phyloP scores from a whole-genome alignment of 305 asterid genomes.

The Rubia tinctorum region DNA sequence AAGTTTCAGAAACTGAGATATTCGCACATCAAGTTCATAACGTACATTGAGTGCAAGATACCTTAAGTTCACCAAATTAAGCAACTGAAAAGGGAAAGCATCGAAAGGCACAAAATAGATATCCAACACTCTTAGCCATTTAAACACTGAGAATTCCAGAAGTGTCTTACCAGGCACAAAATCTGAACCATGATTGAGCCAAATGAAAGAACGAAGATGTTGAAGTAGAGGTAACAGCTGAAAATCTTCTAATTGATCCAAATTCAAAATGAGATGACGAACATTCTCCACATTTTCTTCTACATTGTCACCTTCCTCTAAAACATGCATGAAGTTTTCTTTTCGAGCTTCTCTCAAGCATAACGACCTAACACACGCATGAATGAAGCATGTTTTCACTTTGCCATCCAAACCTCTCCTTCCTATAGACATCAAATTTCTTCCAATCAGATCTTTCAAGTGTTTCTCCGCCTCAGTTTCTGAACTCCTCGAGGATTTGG shows the following conservation, averaged over 20 bases:
- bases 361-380: slow-evolving; percentile 19
- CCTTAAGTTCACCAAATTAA: neutral
- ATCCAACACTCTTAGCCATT: slow-evolving; percentile 21
- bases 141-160: slow-evolving; percentile 10
- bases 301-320: neutral
- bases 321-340: slow-evolving; percentile 24
- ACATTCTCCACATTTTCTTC: neutral
- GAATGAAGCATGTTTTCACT: slow-evolving; percentile 23
- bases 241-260: neutral
- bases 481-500: neutral
- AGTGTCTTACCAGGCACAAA: slow-evolving; percentile 7
- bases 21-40: neutral
- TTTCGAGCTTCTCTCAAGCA: slow-evolving; percentile 16
- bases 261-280: neutral
- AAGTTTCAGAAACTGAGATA: neutral
- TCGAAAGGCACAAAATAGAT: neutral
- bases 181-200: slow-evolving; percentile 7
- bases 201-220: slow-evolving; percentile 1
- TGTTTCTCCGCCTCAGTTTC: slow-evolving; percentile 1
- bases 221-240: slow-evolving; percentile 4
- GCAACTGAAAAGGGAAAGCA: neutral
- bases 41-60: slow-evolving; percentile 12
- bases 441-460: slow-evolving; percentile 23
- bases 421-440: slow-evolving; percentile 20
- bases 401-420: slow-evolving; percentile 19